A percentile compares a stretch with the other conserved stretches of the same genome.
Conservation (phyloP, 176 grass and related monocot species). For the Puya raimondii region DNA sequence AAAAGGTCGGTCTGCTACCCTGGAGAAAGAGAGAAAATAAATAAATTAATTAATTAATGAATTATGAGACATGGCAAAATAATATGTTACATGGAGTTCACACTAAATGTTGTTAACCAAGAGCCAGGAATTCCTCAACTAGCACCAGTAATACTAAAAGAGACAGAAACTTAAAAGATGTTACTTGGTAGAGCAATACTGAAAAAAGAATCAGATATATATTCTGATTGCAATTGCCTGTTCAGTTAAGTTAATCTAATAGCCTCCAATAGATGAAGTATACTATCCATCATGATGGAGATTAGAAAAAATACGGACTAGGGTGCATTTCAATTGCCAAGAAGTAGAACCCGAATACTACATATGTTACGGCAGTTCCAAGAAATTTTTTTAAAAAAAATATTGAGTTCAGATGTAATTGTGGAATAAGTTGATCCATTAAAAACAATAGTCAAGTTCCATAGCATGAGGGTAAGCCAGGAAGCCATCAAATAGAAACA, state of each 20-base stretch:
- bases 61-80: background rate
- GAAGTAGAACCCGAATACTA: too few species aligned
- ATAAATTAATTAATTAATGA: background rate
- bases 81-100: background rate
- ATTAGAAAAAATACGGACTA: too few species aligned
- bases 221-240: background rate
- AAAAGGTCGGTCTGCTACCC: conserved; percentile 2
- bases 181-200: background rate
- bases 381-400: too few species aligned
- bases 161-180: background rate
- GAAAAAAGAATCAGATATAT: background rate
- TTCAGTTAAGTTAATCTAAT: background rate
- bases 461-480: background rate
- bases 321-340: too few species aligned
- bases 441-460: background rate
- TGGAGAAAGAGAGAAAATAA: background rate
- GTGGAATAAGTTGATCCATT: too few species aligned
- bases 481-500: conserved; percentile 1
- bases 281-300: too few species aligned
- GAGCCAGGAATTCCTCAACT: background rate
- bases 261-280: background rate
- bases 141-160: background rate
- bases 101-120: background rate
- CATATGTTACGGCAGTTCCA: too few species aligned
- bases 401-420: too few species aligned